These are phyloP conservation scores for Cardamine resedifolia DNA, from an alignment of 345 rosid species.

Conservation along the genomic window DNA sequence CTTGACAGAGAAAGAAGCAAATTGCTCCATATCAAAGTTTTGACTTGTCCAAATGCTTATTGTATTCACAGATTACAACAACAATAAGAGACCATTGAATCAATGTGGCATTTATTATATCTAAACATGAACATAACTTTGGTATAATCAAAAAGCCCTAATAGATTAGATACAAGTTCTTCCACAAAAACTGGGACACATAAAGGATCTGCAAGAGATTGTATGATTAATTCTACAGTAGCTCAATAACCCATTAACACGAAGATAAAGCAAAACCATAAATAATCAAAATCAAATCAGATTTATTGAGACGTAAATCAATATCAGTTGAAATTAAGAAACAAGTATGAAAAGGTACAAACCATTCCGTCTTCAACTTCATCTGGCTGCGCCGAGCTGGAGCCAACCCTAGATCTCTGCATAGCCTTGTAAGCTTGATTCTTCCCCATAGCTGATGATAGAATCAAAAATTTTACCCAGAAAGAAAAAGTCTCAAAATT, in stretches of 20 bases:
- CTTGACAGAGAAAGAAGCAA: constrained; percentile 10
- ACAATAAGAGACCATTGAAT: not conserved
- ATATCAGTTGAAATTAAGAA: not conserved
- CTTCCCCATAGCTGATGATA: constrained; percentile 71
- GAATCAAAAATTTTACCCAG: not conserved
- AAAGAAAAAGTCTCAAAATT: constrained; percentile 6
- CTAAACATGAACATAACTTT: not conserved
- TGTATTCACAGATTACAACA: not conserved
- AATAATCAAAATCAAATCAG: constrained; percentile 12
- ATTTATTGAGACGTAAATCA: not conserved
- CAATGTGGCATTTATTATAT: not conserved
- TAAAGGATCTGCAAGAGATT: constrained; percentile 3
- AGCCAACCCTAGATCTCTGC: constrained; percentile 92
- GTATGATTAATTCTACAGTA: not conserved
- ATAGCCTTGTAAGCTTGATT: constrained; percentile 98
- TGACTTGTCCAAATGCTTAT: not conserved
- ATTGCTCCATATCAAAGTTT: constrained; percentile 1
- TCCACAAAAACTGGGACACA: not conserved
- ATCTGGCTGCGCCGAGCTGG: constrained; percentile 79
- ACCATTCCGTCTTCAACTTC: constrained; percentile 99
- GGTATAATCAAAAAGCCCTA: not conserved
- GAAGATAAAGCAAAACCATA: constrained; percentile 1
- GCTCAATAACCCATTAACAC: not conserved
- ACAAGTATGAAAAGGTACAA: constrained; percentile 76
- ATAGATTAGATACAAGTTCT: not conserved